Conservation (phyloP, 768 basidiomycete species). For the Ephemerocybe angulata region DNA sequence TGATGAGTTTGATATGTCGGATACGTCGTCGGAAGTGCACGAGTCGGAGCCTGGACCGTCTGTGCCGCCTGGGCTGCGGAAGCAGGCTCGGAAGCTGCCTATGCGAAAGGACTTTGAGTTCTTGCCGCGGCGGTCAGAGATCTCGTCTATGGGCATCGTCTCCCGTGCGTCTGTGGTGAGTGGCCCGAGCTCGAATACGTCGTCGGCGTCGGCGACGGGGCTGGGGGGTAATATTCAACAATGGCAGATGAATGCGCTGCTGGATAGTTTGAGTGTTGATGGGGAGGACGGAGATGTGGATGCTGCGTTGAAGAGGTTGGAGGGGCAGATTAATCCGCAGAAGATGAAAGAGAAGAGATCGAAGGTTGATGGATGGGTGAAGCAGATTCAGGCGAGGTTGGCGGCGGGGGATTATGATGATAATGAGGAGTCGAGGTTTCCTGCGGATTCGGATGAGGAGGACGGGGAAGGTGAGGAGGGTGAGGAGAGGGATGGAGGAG, state of each 20-base stretch:
- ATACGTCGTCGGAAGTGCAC: constrained; percentile 59
- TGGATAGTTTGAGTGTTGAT: constrained; percentile 72
- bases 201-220: constrained; percentile 36
- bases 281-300: constrained; percentile 79
- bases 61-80: constrained; percentile 52
- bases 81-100: constrained; percentile 57
- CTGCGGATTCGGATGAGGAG: constrained; percentile 44
- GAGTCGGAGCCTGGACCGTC: constrained; percentile 30
- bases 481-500: constrained; percentile 17
- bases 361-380: constrained; percentile 83
- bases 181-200: constrained; percentile 39
- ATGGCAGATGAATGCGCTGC: constrained; percentile 79
- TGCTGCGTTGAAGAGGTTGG: constrained; percentile 72
- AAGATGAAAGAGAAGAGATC: constrained; percentile 65
- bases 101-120: constrained; percentile 80
- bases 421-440: constrained; percentile 58
- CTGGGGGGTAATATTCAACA: constrained; percentile 57
- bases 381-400: constrained; percentile 64
- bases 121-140: constrained; percentile 58
- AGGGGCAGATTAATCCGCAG: constrained; percentile 79
- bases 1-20: constrained; percentile 78
- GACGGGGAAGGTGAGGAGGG: constrained; percentile 23
- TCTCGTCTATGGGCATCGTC: constrained; percentile 76
- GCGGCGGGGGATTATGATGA: constrained; percentile 60
- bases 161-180: constrained; percentile 59